Percentiles rank a stretch among this genome's conserved stretches.
These are phyloP conservation scores for Neurospora intermedia DNA, from an alignment of 495 filamentous ascomycete genomes.

Conservation along the genomic window DNA sequence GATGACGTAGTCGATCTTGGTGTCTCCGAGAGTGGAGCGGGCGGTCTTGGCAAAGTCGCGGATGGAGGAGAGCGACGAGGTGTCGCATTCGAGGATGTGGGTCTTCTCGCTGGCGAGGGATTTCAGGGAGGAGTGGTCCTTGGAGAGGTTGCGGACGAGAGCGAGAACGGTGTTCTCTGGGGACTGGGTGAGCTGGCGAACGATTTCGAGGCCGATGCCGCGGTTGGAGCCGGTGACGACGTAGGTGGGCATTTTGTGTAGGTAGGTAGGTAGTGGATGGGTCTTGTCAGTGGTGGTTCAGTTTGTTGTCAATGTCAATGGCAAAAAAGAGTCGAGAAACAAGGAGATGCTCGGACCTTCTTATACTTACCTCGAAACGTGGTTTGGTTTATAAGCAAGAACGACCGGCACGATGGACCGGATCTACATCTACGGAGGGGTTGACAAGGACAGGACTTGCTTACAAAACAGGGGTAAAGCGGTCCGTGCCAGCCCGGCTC, in stretches of 20 bases:
- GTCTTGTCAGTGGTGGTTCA: not conserved
- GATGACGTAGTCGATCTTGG: constrained; percentile 33
- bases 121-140: constrained; percentile 22
- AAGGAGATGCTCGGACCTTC: not conserved
- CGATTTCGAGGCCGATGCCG: constrained; percentile 45
- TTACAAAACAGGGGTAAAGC: no score
- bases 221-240: constrained; percentile 46
- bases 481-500: no score
- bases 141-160: constrained; percentile 28
- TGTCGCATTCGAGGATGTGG: constrained; percentile 38
- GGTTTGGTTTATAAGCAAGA: not conserved
- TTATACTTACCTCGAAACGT: not conserved
- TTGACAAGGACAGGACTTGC: no score
- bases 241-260: constrained; percentile 38
- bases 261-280: not conserved
- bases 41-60: constrained; percentile 20
- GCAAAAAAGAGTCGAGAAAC: not conserved
- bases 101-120: constrained; percentile 4
- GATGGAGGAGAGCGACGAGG: constrained; percentile 22
- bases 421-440: not conserved
- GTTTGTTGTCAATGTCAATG: not conserved
- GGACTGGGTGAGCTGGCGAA: constrained; percentile 38
- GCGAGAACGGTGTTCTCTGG: constrained; percentile 41
- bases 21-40: constrained; percentile 11
- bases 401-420: not conserved